Evolutionary conservation across 1,284 basidiomycete genomes (phyloP).

Genomic region (Calocybe gambosa): DNA sequence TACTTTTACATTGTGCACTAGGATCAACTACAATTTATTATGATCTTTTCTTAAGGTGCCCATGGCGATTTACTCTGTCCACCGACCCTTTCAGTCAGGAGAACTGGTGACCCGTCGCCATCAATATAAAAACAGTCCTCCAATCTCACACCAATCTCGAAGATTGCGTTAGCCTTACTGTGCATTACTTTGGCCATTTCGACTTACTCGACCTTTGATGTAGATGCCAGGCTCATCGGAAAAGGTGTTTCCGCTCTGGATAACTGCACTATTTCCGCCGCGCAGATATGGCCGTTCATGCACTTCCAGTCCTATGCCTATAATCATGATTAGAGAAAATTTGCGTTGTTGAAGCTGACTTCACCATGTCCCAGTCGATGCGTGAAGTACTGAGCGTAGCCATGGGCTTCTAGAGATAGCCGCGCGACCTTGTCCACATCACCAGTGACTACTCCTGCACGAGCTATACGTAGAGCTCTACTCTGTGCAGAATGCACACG

Average conservation of each 20-base stretch:
- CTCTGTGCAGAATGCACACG: constrained; percentile 62
- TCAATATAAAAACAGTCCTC: constrained; percentile 79
- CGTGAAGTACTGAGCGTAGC: constrained; percentile 64
- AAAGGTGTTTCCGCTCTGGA: constrained; percentile 67
- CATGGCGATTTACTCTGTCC: constrained; percentile 51
- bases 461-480: constrained; percentile 45
- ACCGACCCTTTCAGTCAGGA: constrained; percentile 59
- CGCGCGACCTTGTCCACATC: constrained; percentile 69
- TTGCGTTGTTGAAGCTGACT: neutral
- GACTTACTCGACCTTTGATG: constrained; percentile 60
- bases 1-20: constrained; percentile 10
- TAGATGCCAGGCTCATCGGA: constrained; percentile 84
- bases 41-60: constrained; percentile 31
- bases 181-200: neutral
- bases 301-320: constrained; percentile 77
- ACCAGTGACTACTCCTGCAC: constrained; percentile 43
- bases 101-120: constrained; percentile 44
- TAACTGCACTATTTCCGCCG: constrained; percentile 55
- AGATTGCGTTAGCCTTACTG: neutral
- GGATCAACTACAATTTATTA: neutral
- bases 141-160: constrained; percentile 67
- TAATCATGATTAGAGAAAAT: neutral
- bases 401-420: constrained; percentile 36
- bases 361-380: constrained; percentile 76
- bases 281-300: constrained; percentile 80